Evolutionary conservation across 352 stramenopile species (phyloP).

Genomic region (Plasmopara halstedii): DNA sequence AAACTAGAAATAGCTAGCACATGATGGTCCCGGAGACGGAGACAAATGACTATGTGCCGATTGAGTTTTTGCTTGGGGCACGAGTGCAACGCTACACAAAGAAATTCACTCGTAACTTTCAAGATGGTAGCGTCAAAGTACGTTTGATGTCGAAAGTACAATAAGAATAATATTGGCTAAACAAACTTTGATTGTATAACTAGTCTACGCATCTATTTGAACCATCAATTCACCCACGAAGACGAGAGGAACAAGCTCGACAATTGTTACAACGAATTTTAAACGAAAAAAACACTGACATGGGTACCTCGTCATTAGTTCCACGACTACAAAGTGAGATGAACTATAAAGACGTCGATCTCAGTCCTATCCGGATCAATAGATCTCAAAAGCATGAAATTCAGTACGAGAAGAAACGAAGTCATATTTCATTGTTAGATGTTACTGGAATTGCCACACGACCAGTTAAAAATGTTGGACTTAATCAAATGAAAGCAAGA

Average conservation of each 20-base stretch:
- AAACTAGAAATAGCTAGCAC: background rate
- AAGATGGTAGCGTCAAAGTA: conserved; percentile 3
- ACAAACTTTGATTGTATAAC: background rate
- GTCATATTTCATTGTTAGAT: conserved; percentile 14
- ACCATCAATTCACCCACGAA: conserved; percentile 17
- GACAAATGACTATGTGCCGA: conserved; percentile 47
- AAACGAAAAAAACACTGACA: background rate
- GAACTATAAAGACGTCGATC: too few relatives aligned
- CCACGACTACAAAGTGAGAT: too few relatives aligned
- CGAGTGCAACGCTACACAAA: conserved; percentile 27
- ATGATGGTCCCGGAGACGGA: conserved; percentile 17
- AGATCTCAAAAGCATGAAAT: too few relatives aligned
- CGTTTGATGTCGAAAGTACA: background rate
- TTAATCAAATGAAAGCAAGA: too few relatives aligned
- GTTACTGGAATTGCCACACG: conserved; percentile 17
- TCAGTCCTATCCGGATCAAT: too few relatives aligned
- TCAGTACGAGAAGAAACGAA: too few relatives aligned
- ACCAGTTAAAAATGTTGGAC: background rate
- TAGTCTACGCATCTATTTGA: conserved; percentile 10
- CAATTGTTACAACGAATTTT: conserved; percentile 29
- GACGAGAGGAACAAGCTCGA: conserved; percentile 32
- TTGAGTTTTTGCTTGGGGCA: conserved; percentile 57
- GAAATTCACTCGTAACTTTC: background rate
- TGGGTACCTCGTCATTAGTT: too few relatives aligned
- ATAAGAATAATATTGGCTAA: too few relatives aligned